Evolutionary conservation across 108 stramenopile species (phyloP).

Genomic region (Licmophora abbreviata): DNA sequence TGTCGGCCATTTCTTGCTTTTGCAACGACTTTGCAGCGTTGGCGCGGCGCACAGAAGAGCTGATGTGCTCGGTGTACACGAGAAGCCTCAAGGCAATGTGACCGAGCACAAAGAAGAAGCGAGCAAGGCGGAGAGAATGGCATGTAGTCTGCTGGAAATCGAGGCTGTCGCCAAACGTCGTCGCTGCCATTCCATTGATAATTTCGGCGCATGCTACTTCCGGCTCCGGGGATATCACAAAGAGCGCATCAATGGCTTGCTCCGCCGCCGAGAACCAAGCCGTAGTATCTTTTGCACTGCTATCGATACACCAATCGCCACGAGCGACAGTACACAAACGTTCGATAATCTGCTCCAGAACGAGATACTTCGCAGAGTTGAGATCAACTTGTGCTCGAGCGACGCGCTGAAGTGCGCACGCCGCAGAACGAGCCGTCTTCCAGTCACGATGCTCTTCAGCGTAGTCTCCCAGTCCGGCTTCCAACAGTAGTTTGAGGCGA

Average conservation of each 20-base stretch:
- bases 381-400: constrained; percentile 50
- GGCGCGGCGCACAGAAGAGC: constrained; percentile 66
- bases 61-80: constrained; percentile 86
- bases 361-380: constrained; percentile 62
- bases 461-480: constrained; percentile 74
- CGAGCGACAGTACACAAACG: constrained; percentile 63
- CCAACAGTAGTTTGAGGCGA: constrained; percentile 67
- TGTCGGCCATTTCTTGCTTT: constrained; percentile 76
- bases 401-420: constrained; percentile 68
- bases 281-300: constrained; percentile 47
- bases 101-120: constrained; percentile 94
- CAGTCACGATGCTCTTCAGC: constrained; percentile 72
- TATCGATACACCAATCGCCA: constrained; percentile 83
- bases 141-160: constrained; percentile 17
- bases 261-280: constrained; percentile 89
- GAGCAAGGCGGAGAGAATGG: constrained; percentile 67
- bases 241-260: constrained; percentile 75
- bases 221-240: constrained; percentile 67
- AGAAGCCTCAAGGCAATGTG: constrained; percentile 90
- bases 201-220: constrained; percentile 68
- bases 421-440: constrained; percentile 69
- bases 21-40: constrained; percentile 63
- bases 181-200: constrained; percentile 56
- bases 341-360: constrained; percentile 70
- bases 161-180: constrained; percentile 23